Evolutionary conservation across 2,329 filamentous ascomycete genomes (phyloP).

Genomic region (Lasiodiplodia theobromae): DNA sequence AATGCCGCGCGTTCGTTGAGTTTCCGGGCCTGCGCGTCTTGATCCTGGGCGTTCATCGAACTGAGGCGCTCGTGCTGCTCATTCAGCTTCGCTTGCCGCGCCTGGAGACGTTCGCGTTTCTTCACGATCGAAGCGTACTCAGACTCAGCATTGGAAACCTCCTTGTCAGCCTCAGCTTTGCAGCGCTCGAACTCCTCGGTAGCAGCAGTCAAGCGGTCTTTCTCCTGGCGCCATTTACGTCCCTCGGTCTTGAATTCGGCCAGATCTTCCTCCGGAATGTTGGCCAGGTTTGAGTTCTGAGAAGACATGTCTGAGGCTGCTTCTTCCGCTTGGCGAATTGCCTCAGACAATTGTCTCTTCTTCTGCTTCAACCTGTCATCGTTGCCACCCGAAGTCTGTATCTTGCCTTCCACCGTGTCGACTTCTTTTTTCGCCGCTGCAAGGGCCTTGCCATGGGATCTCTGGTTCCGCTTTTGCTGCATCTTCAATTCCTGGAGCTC

Average conservation of each 20-base stretch:
- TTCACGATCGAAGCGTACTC: conserved; percentile 70
- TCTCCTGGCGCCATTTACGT: conserved; percentile 64
- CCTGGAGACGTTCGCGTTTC: conserved; percentile 75
- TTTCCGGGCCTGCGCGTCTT: conserved; percentile 65
- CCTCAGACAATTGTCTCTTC: conserved; percentile 76
- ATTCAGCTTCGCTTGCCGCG: conserved; percentile 74
- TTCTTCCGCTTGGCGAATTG: conserved; percentile 73
- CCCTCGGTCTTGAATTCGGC: conserved; percentile 64
- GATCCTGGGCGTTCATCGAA: conserved; percentile 70
- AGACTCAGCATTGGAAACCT: conserved; percentile 67
- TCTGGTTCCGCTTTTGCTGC: conserved; percentile 73
- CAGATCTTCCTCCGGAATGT: conserved; percentile 68
- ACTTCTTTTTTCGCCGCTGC: conserved; percentile 76
- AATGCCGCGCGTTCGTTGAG: conserved; percentile 50
- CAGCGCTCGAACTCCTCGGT: conserved; percentile 66
- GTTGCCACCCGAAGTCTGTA: conserved; percentile 71
- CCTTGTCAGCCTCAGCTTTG: conserved; percentile 68
- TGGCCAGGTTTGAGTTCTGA: conserved; percentile 70
- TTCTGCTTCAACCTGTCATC: conserved; percentile 80
- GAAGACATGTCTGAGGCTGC: conserved; percentile 63
- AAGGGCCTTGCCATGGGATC: conserved; percentile 75
- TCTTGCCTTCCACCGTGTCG: conserved; percentile 70
- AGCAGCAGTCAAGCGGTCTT: conserved; percentile 58
- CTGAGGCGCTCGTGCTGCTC: conserved; percentile 74
- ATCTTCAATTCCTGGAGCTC: conserved; percentile 74